Percentiles rank a stretch among this genome's conserved stretches.
Evolutionary conservation across 495 filamentous ascomycete species (phyloP).

Genomic region (Aspergillus cristatus): DNA sequence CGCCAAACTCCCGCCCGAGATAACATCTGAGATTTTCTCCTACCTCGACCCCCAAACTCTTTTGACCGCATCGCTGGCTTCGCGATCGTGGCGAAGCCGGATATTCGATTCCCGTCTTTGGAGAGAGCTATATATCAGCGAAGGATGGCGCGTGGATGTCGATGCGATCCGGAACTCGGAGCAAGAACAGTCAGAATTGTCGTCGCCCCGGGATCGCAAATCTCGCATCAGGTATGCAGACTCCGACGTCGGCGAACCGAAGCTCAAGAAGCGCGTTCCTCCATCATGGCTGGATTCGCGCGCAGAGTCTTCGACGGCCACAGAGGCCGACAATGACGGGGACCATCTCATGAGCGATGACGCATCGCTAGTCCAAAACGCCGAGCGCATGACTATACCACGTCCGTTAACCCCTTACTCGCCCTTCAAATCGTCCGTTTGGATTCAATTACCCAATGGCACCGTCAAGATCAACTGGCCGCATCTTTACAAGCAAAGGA

Average conservation of each 20-base stretch:
- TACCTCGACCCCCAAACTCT: conserved; percentile 72
- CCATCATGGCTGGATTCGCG: conserved; percentile 33
- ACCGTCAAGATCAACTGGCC: conserved; percentile 37
- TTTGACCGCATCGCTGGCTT: conserved; percentile 66
- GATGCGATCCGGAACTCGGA: conserved; percentile 62
- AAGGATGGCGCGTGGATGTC: conserved; percentile 73
- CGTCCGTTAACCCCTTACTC: conserved; percentile 10
- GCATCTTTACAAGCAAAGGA: conserved; percentile 81
- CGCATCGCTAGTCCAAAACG: conserved; percentile 5
- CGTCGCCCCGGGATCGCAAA: conserved; percentile 36
- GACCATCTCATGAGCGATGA: conserved; percentile 42
- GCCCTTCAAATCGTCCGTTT: conserved; percentile 23
- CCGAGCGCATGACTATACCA: too few relatives aligned
- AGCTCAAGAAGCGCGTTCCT: conserved; percentile 43
- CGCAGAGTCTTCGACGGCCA: neutral
- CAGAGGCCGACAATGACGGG: conserved; percentile 37
- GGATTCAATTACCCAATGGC: conserved; percentile 25
- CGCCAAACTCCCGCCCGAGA: conserved; percentile 72
- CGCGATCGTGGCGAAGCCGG: conserved; percentile 70
- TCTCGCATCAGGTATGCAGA: conserved; percentile 34
- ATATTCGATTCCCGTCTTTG: conserved; percentile 81
- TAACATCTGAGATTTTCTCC: conserved; percentile 79
- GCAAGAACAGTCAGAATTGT: conserved; percentile 38
- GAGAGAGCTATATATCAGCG: conserved; percentile 66
- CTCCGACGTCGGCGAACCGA: conserved; percentile 36